Evolutionary conservation across 345 rosid species (phyloP), one percentile per base, ranked within the genome.

Genomic region (Eucalyptus sideroxylon): DNA sequence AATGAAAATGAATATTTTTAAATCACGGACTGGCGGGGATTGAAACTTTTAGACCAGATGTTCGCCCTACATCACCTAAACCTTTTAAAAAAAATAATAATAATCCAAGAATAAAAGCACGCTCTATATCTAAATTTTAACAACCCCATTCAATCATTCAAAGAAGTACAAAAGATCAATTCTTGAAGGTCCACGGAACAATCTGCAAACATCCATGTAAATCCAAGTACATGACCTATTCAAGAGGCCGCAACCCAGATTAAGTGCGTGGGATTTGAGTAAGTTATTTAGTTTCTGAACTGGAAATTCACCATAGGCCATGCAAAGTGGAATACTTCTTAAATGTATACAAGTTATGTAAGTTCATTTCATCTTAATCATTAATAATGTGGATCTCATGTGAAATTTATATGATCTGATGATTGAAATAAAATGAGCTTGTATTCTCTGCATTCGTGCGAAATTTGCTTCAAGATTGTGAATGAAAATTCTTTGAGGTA

Each of bases 361-460:
- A 67, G 9, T 1, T n/a, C 40, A 67, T 5, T 67, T 31, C 2
- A 16, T 69, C 23, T 69, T 34, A 8, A 3, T 67, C 42, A 69
- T 5, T 69, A 34, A 69, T 16, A 11, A 0, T 9, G 2, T 34
- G 7, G 24, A 17, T 34, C 2, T 0, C 13, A 16, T 9, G 13
- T 34, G 4, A 67, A 67, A 31, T 67, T 67, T 0, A 67, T 34
- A 67, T 16, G 3, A 67, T 67, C 0, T 65, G 9, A 67, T 67
- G 23, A 16, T 8, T n/a, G 24, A 53, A 2, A 60, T 60, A 0
- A 3, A 60, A 8, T 12, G 0, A 0, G 8, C 31, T 11, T 27
- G 7, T 59, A 26, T 59, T 24, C n/a, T 0, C 0, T 24, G 0
- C 0, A 1, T 26, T 8, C 16, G 0, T 59, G 65, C 15, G 0